Evolutionary conservation across 2,329 filamentous ascomycete genomes (phyloP), one percentile per base, ranked within the genome.

Genomic region (Talaromyces piceae): DNA sequence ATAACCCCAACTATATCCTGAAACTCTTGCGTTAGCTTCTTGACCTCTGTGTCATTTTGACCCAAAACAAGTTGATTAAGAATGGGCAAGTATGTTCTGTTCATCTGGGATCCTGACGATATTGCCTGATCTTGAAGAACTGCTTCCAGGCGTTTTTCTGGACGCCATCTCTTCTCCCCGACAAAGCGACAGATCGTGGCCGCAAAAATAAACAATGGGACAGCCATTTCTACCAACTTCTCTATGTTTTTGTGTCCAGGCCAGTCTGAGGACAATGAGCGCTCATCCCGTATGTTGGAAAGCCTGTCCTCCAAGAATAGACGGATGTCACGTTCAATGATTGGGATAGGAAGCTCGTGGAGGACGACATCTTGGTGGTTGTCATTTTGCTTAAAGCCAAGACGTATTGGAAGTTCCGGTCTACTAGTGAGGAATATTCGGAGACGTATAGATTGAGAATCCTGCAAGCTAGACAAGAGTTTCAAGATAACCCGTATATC

Each of bases 371-470:
- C 41, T 25, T 50, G 48, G 41, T 57, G 26, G 25, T 56, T 50
- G 11, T 33, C 22, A 18, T 13, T 33, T 3, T 25, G 4, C 11
- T 25, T 31, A 52, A 66, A 62, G 20, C 53, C 53, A 22, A 49
- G 31, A 3, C 51, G 45, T 31, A 65, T 59, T 46, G 57, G 56
- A n/a, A 54, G 41, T 48, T 63, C 56, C 2, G 62, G 61, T 47
- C 64, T 55, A 53, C 64, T 66, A 5, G 63, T 67, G 8, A 67
- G 33, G 45, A 66, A 59, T 16, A 65, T 31, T 45, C 60, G 60
- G 30, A 66, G 44, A 27, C 48, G 56, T 12, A 58, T 27, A 23
- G 43, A 57, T 16, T 45, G 49, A 31, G 43, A 31, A 16, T 48
- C 20, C 33, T 47, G 47, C 7, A 58, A 16, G 23, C 49, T 30